These are phyloP conservation scores for Cladosporium sp. DNA, from an alignment of 2,329 filamentous ascomycete species.

Conservation along the genomic window DNA sequence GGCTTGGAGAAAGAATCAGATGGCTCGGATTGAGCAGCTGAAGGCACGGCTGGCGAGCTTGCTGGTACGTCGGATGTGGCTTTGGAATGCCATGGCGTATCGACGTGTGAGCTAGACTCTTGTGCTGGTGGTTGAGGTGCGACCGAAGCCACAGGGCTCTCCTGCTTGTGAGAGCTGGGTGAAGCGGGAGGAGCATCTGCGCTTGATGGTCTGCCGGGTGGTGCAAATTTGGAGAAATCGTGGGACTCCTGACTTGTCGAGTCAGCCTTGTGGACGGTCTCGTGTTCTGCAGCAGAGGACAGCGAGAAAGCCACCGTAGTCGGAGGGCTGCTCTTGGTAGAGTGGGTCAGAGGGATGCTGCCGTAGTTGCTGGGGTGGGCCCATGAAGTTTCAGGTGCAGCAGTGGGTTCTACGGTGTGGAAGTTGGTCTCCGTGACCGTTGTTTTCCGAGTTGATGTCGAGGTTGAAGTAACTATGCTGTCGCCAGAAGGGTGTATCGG, in stretches of 20 bases:
- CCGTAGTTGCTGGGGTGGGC: conserved; percentile 9
- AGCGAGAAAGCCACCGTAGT: not conserved
- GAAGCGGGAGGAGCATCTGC: not conserved
- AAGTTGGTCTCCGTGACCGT: conserved; percentile 9
- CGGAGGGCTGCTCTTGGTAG: conserved; percentile 4
- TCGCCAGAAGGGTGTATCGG: conserved; percentile 8
- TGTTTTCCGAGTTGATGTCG: not conserved
- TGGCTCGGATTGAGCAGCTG: not conserved
- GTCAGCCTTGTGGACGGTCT: not conserved
- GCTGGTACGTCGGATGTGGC: not conserved
- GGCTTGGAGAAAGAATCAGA: not conserved
- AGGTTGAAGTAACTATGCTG: conserved; percentile 8
- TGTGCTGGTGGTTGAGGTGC: not conserved
- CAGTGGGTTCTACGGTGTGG: conserved; percentile 2
- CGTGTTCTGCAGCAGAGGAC: not conserved
- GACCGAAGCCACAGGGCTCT: conserved; percentile 2
- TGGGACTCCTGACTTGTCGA: not conserved
- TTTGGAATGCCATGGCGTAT: not conserved
- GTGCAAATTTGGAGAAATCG: not conserved
- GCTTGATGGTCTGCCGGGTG: not conserved
- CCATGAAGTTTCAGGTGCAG: not conserved
- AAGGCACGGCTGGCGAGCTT: not conserved
- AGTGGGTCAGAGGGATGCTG: conserved; percentile 6
- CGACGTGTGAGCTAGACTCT: not conserved
- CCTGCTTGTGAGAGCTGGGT: not conserved